phyloP scores from a whole-genome alignment of 2,329 filamentous ascomycete species.

The Colletotrichum limetticola region DNA sequence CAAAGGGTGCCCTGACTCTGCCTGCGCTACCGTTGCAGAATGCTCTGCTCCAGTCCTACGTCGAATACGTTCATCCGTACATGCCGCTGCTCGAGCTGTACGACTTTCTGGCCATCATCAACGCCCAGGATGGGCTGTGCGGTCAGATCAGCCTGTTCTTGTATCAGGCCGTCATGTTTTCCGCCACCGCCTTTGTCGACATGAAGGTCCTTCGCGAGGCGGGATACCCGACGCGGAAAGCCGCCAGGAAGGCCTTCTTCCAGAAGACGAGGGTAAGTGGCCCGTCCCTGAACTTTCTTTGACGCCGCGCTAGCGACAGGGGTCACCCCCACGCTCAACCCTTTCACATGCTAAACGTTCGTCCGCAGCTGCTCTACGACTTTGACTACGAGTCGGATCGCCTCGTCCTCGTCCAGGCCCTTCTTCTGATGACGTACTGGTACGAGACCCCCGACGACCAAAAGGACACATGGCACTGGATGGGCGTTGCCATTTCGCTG shows the following conservation, averaged over 20 bases:
- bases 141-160: slow-evolving; percentile 85
- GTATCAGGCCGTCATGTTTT: slow-evolving; percentile 96
- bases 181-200: slow-evolving; percentile 88
- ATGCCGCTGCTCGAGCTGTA: slow-evolving; percentile 86
- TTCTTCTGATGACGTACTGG: slow-evolving; percentile 96
- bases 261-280: slow-evolving; percentile 81
- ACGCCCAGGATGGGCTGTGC: slow-evolving; percentile 73
- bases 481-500: slow-evolving; percentile 93
- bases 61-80: slow-evolving; percentile 92
- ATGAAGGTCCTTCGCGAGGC: slow-evolving; percentile 79
- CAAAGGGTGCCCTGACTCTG: slow-evolving; percentile 86
- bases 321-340: slow-evolving; percentile 10
- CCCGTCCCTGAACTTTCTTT: slow-evolving; percentile 14
- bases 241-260: slow-evolving; percentile 88
- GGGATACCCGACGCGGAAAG: slow-evolving; percentile 82
- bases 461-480: slow-evolving; percentile 99
- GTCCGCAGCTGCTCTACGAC: slow-evolving; percentile 81
- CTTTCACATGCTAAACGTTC: slow-evolving; percentile 40
- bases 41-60: slow-evolving; percentile 82
- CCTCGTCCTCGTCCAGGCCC: slow-evolving; percentile 86
- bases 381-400: slow-evolving; percentile 95
- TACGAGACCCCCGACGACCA: slow-evolving; percentile 97
- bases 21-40: slow-evolving; percentile 78
- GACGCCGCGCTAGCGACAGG: slow-evolving; percentile 10
- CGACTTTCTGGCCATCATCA: slow-evolving; percentile 69